Conservation (phyloP, 169 alveolate genomes). For the Amoebophrya sp. region DNA sequence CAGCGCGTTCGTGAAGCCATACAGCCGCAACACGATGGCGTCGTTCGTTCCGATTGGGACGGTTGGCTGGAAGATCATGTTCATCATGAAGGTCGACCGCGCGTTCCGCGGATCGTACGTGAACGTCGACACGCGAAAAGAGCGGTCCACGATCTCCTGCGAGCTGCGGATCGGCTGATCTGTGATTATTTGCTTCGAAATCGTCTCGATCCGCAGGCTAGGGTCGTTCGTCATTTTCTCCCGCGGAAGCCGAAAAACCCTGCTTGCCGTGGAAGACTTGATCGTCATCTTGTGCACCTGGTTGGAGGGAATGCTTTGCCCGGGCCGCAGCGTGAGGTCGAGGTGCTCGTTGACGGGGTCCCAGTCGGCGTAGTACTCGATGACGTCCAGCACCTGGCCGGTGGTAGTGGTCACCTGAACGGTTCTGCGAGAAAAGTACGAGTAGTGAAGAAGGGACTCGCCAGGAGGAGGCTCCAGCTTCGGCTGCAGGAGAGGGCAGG, state of each 20-base stretch:
- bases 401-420: background rate
- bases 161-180: background rate
- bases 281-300: background rate
- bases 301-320: background rate
- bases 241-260: background rate
- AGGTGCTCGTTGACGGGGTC: background rate
- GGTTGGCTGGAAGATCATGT: constrained; percentile 5
- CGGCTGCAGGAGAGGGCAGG: background rate
- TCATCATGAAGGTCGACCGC: constrained; percentile 6
- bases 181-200: background rate
- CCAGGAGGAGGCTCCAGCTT: background rate
- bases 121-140: background rate
- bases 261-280: background rate
- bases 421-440: background rate
- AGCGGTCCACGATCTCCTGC: background rate
- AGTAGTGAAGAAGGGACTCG: background rate
- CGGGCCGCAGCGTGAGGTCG: background rate
- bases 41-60: background rate
- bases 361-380: background rate
- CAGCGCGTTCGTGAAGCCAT: constrained; percentile 4
- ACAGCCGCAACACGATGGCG: constrained; percentile 3
- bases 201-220: background rate
- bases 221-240: background rate
- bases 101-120: constrained; percentile 16
- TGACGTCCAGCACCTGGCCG: background rate